Percentiles rank a stretch among this genome's conserved stretches.
phyloP scores from a whole-genome alignment of 176 grass and related monocot species.

The Oryza nivara region DNA sequence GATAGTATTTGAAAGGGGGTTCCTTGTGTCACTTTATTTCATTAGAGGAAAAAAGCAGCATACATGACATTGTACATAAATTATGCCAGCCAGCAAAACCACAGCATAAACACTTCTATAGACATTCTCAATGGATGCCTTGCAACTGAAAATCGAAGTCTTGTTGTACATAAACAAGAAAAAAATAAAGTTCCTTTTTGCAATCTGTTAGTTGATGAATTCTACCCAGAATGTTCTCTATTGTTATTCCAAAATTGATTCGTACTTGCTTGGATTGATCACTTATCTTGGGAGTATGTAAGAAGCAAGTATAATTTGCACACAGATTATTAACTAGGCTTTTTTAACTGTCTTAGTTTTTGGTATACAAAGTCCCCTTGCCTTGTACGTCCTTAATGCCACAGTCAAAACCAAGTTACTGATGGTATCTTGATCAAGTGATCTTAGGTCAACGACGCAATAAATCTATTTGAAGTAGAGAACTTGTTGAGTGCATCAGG shows the following conservation, averaged over 20 bases:
- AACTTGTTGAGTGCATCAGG: not conserved
- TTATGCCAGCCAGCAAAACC: not conserved
- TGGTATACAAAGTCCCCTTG: not conserved
- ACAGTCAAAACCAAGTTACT: not conserved
- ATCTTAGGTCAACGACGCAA: not conserved
- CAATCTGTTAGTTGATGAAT: constrained; percentile 7
- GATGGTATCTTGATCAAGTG: constrained; percentile 3
- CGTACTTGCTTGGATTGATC: constrained; percentile 16
- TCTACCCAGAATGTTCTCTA: not conserved
- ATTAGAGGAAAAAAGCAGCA: not conserved
- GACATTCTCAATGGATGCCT: not conserved
- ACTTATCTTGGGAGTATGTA: not conserved
- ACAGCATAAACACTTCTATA: not conserved
- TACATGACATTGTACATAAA: not conserved
- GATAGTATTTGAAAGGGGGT: not conserved
- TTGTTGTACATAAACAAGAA: not conserved
- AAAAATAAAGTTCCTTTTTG: not conserved
- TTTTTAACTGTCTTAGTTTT: constrained; percentile 1
- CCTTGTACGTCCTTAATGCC: not conserved
- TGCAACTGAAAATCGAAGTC: not conserved
- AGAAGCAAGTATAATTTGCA: not conserved
- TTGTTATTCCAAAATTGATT: not conserved
- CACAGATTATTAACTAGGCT: not conserved
- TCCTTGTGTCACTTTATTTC: not conserved
- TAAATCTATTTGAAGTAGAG: constrained; percentile 1